Conservation (phyloP, 2,329 filamentous ascomycete genomes). For the Metarhizium sp. region DNA sequence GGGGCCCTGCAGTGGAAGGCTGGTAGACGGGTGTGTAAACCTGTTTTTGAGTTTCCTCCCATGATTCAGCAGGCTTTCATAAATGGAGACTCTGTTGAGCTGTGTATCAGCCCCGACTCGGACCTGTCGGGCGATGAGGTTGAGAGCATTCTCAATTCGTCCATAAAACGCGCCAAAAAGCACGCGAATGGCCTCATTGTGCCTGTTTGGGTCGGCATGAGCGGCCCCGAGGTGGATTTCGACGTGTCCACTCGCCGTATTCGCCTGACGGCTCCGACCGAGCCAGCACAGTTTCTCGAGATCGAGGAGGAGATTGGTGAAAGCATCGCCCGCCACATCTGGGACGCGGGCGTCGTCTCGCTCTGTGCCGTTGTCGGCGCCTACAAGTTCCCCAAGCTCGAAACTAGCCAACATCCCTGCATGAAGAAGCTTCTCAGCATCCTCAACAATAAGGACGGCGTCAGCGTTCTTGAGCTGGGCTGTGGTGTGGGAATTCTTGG, state of each 20-base stretch:
- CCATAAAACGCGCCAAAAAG: conserved; percentile 11
- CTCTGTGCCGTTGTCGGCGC: conserved; percentile 22
- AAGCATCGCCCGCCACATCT: conserved; percentile 50
- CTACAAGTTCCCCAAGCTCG: conserved; percentile 16
- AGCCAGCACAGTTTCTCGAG: conserved; percentile 21
- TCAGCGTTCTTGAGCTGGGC: conserved; percentile 45
- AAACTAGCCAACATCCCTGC: conserved; percentile 16
- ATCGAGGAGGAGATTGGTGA: conserved; percentile 50
- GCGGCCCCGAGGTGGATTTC: conserved; percentile 11
- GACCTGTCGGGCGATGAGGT: conserved; percentile 17
- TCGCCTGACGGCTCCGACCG: conserved; percentile 13
- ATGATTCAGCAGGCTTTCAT: conserved; percentile 16
- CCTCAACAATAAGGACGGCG: conserved; percentile 14
- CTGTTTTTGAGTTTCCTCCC: conserved; percentile 17
- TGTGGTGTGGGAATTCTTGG: conserved; percentile 49
- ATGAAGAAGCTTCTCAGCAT: conserved; percentile 22
- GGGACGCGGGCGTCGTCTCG: conserved; percentile 46
- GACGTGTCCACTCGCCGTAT: conserved; percentile 21
- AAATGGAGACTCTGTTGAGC: conserved; percentile 14
- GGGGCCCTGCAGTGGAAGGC: conserved; percentile 20
- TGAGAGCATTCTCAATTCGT: conserved; percentile 15
- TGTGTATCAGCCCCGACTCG: conserved; percentile 18
- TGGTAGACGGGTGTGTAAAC: conserved; percentile 32
- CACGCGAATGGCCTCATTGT: conserved; percentile 29
- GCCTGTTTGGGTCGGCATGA: conserved; percentile 31